Conservation (phyloP, 1,139 yeast genomes). For the Yamadazyma triangularis region DNA sequence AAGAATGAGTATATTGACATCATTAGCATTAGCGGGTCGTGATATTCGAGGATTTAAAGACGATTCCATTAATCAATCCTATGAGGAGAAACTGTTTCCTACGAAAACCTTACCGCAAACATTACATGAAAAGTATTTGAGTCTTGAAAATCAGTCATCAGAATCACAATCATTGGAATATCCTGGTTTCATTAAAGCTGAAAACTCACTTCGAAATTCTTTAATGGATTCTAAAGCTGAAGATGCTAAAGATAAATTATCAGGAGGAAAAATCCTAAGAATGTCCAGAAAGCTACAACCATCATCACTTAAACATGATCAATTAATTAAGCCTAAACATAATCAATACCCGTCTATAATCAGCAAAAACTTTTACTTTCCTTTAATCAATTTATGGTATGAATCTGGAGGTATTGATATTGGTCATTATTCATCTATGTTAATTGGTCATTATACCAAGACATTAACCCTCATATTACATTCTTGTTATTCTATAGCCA, state of each 20-base stretch:
- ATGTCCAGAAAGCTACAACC: slow-evolving; percentile 29
- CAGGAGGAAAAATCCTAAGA: slow-evolving; percentile 48
- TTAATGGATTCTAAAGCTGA: slow-evolving; percentile 35
- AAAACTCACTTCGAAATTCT: slow-evolving; percentile 23
- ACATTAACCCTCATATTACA: slow-evolving; percentile 54
- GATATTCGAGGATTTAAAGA: slow-evolving; percentile 58
- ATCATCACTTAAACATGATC: slow-evolving; percentile 1
- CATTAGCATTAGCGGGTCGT: slow-evolving; percentile 56
- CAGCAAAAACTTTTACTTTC: slow-evolving; percentile 47
- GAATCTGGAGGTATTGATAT: slow-evolving; percentile 39
- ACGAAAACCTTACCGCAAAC: slow-evolving; percentile 43
- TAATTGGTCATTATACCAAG: slow-evolving; percentile 55
- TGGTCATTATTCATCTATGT: slow-evolving; percentile 52
- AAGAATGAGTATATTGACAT: slow-evolving; percentile 50
- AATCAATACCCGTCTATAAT: slow-evolving; percentile 43
- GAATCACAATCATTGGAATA: slow-evolving; percentile 4
- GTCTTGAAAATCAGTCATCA: slow-evolving; percentile 12
- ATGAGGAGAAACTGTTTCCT: slow-evolving; percentile 25
- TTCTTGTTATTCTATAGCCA: slow-evolving; percentile 52
- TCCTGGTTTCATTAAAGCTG: slow-evolving; percentile 4
- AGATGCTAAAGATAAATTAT: slow-evolving; percentile 35
- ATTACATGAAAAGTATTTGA: slow-evolving; percentile 36
- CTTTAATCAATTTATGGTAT: slow-evolving; percentile 55
- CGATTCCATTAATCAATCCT: slow-evolving; percentile 33
- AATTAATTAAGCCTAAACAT: slow-evolving; percentile 11